Conservation (phyloP, 2,329 filamentous ascomycete species). For the Penicillium sp. region DNA sequence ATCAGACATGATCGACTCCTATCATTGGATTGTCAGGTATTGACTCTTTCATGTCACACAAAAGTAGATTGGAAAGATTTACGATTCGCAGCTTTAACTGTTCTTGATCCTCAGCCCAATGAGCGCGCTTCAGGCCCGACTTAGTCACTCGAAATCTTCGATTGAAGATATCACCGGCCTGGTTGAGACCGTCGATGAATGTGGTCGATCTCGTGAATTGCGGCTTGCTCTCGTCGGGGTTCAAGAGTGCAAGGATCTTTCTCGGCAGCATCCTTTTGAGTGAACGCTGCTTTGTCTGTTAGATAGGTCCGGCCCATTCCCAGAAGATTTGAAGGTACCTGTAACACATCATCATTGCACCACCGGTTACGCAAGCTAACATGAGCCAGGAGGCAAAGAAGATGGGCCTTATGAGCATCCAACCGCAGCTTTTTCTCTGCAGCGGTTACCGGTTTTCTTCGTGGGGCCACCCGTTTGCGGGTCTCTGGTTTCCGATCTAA, state of each 20-base stretch:
- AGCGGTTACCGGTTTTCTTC: conserved; percentile 56
- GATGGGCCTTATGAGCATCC: conserved; percentile 81
- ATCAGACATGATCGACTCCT: conserved; percentile 62
- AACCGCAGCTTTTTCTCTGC: conserved; percentile 64
- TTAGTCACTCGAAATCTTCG: conserved; percentile 70
- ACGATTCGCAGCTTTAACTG: conserved; percentile 59
- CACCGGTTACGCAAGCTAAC: conserved; percentile 77
- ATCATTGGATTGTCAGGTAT: conserved; percentile 13
- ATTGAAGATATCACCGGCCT: conserved; percentile 67
- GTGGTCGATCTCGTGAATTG: conserved; percentile 77
- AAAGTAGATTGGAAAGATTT: conserved; percentile 17
- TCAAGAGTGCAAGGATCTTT: conserved; percentile 67
- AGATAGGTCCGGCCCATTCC: conserved; percentile 1
- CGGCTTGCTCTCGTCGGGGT: conserved; percentile 65
- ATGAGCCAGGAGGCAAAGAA: conserved; percentile 81
- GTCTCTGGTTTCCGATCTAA: conserved; percentile 35
- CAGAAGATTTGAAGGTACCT: conserved; percentile 45
- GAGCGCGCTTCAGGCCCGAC: conserved; percentile 66
- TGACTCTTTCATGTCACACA: not conserved
- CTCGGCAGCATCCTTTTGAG: conserved; percentile 66
- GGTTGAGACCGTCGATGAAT: conserved; percentile 75
- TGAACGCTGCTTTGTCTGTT: conserved; percentile 26
- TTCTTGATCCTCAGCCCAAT: conserved; percentile 72
- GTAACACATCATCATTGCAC: conserved; percentile 77
- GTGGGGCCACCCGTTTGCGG: conserved; percentile 29